phyloP scores from a whole-genome alignment of 768 basidiomycete genomes.

The Myochromella boudieri region DNA sequence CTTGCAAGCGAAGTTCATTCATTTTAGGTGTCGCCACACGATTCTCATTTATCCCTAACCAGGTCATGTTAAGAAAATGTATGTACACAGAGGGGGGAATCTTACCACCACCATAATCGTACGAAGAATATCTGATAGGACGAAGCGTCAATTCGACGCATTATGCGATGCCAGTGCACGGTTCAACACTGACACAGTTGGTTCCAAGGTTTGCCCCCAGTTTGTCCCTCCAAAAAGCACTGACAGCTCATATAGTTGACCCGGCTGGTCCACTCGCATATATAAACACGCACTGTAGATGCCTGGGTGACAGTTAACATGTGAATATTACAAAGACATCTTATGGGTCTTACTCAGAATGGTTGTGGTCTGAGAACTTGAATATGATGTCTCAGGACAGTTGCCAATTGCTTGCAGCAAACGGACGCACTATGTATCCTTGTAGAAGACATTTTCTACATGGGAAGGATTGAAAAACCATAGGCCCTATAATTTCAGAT shows the following conservation, averaged over 20 bases:
- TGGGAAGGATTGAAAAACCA: conserved; percentile 4
- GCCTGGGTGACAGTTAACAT: conserved; percentile 28
- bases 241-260: conserved; percentile 12
- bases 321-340: conserved; percentile 7
- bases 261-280: neutral
- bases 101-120: conserved; percentile 58
- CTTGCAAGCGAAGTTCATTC: conserved; percentile 56
- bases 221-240: conserved; percentile 67
- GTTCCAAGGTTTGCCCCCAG: conserved; percentile 58
- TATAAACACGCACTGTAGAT: conserved; percentile 41
- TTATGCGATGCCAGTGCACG: neutral
- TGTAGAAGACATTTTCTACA: conserved; percentile 51
- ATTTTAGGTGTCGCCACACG: conserved; percentile 47
- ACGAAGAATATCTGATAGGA: conserved; percentile 42
- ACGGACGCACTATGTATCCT: conserved; percentile 45
- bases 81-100: neutral
- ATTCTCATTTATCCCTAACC: conserved; percentile 49
- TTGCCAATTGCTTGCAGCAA: neutral
- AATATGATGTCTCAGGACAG: neutral
- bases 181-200: conserved; percentile 40
- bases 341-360: conserved; percentile 40
- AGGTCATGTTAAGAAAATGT: neutral
- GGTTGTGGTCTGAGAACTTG: conserved; percentile 46
- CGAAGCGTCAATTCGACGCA: no score
- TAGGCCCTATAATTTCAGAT: neutral